Evolutionary conservation across 2,329 filamentous ascomycete species (phyloP), one percentile per base, ranked within the genome.

Genomic region (Penicillium palitans): DNA sequence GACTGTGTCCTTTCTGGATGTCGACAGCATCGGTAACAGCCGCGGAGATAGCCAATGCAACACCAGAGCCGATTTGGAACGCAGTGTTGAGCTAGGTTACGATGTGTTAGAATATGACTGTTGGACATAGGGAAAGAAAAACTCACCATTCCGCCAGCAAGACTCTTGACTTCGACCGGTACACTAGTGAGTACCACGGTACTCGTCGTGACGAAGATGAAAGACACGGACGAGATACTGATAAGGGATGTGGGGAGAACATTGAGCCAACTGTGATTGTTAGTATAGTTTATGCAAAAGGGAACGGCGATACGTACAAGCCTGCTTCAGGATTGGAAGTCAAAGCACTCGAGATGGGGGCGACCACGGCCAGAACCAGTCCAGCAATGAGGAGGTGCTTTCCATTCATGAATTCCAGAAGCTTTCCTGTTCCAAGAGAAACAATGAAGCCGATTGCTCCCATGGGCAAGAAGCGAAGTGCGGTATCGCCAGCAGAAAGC

Each of bases 151-250:
- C 75, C 75, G 24, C 75, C 75, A 55, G 73, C 76, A 2, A 77
- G 60, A 40, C 72, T 76, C 62, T 78, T 78, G 12, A 77, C 75
- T 29, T 77, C 72, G 8, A 74, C 66, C 0, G 76, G 77, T 1
- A 79, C 77, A 37, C 70, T 76, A 0, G 71, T 71, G 17, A 79
- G 51, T 5, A 79, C 70, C 4, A 75, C 70, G 2, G 76, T 76
- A n/a, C 74, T 78, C 6, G 76, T 76, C 2, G 75, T 76, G 27
- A 76, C 74, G 54, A 78, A 79, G 5, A 76, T 74, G 17, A 78
- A 72, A 0, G 74, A 77, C 6, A 77, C 72, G 3, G 74, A 76
- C 0, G 72, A 68, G 6, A 79, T 75, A 42, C 76, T 74, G 46
- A 79, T 70, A 1, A 78, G 64, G 0, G 72, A 74, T 13, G 75